phyloP scores from a whole-genome alignment of 106 monocot species.

The Posidonia australis region DNA sequence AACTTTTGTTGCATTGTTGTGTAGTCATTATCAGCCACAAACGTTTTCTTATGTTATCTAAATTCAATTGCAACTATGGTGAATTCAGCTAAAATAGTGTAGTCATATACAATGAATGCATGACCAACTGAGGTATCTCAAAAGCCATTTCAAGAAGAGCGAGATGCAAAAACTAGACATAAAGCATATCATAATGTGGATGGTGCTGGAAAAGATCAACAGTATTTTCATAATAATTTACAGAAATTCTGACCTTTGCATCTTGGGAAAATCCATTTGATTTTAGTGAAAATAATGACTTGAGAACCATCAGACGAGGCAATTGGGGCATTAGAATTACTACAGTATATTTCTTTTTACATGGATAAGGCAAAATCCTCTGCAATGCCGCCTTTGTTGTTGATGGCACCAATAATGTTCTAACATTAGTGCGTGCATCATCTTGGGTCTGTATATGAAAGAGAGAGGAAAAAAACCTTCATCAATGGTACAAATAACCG shows the following conservation, averaged over 20 bases:
- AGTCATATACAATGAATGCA: neutral
- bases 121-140: neutral
- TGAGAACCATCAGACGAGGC: constrained; percentile 40
- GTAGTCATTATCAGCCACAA: too few relatives aligned
- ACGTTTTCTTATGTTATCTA: too few relatives aligned
- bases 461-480: neutral
- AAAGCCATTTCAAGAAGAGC: neutral
- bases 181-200: too few relatives aligned
- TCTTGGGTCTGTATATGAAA: constrained; percentile 55
- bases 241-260: constrained; percentile 39
- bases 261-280: constrained; percentile 44
- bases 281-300: constrained; percentile 24
- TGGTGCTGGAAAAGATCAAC: neutral
- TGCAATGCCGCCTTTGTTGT: constrained; percentile 51
- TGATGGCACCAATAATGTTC: constrained; percentile 42
- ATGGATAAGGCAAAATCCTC: constrained; percentile 77
- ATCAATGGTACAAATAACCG: neutral
- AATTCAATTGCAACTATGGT: neutral
- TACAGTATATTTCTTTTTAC: constrained; percentile 73
- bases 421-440: constrained; percentile 70
- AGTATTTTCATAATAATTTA: neutral
- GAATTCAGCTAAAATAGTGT: neutral
- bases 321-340: constrained; percentile 82
- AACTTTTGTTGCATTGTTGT: too few relatives aligned
- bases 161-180: too few relatives aligned